Conservation (phyloP, 768 basidiomycete species). For the Amanita subjunquillea region DNA sequence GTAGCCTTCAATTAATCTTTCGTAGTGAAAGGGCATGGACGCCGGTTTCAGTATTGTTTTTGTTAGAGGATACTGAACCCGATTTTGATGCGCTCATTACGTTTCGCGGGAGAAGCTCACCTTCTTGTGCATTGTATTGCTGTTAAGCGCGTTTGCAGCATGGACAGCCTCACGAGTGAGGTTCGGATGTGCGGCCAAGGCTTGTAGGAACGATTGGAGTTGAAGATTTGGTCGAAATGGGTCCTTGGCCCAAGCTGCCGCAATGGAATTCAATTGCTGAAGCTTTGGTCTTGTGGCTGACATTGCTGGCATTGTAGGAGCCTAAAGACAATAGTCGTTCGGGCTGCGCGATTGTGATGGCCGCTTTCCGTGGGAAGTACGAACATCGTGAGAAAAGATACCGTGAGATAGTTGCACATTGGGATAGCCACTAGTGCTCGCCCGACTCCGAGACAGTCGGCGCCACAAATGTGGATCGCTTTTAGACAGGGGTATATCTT, state of each 20-base stretch:
- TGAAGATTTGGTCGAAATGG: constrained; percentile 74
- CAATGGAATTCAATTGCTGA: constrained; percentile 43
- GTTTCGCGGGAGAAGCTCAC: constrained; percentile 33
- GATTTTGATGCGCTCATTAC: constrained; percentile 6
- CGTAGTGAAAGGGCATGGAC: constrained; percentile 66
- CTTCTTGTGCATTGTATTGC: constrained; percentile 48
- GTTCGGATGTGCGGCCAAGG: constrained; percentile 58
- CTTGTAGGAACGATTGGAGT: constrained; percentile 51
- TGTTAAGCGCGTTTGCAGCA: constrained; percentile 43
- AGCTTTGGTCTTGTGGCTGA: constrained; percentile 22
- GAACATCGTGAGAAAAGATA: too few relatives aligned
- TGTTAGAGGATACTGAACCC: constrained; percentile 52
- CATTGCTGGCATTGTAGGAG: constrained; percentile 10
- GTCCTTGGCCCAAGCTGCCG: constrained; percentile 56
- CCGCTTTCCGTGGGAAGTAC: too few relatives aligned
- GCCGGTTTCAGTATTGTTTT: constrained; percentile 55
- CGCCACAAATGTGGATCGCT: background rate
- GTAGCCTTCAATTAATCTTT: constrained; percentile 61
- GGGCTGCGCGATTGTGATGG: too few relatives aligned
- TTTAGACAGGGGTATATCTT: background rate
- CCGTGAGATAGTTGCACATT: too few relatives aligned
- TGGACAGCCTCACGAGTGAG: constrained; percentile 52
- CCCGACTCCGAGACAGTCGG: background rate
- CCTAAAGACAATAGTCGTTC: background rate
- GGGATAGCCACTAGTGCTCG: too few relatives aligned